Percentiles rank a stretch among this genome's conserved stretches.
phyloP scores from a whole-genome alignment of 1,284 basidiomycete species.

The Baeospora myosura region DNA sequence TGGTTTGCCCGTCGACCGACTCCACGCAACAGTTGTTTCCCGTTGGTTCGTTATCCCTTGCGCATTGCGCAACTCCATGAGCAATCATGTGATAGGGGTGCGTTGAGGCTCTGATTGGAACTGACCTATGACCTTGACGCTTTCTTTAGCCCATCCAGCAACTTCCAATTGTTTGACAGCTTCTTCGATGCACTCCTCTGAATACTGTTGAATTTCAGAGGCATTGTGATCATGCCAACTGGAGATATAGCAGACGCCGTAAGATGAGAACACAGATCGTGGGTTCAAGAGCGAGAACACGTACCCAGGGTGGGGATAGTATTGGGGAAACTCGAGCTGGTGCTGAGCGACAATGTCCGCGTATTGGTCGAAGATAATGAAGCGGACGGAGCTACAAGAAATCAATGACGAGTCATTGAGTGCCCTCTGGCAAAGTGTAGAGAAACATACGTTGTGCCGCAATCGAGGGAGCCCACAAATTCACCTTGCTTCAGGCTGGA shows the following conservation, averaged over 20 bases:
- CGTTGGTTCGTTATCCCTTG: slow-evolving; percentile 95
- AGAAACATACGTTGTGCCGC: slow-evolving; percentile 81
- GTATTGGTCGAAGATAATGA: slow-evolving; percentile 88
- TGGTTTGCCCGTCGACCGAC: slow-evolving; percentile 81
- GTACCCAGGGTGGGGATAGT: slow-evolving; percentile 82
- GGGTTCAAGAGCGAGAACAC: slow-evolving; percentile 16
- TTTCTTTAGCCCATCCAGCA: slow-evolving; percentile 67
- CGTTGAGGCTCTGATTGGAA: slow-evolving; percentile 16
- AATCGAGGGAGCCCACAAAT: slow-evolving; percentile 86
- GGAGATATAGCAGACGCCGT: background rate
- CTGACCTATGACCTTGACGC: slow-evolving; percentile 88
- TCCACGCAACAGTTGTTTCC: slow-evolving; percentile 95
- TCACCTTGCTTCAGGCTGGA: slow-evolving; percentile 45
- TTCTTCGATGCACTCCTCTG: slow-evolving; percentile 72
- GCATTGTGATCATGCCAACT: slow-evolving; percentile 97
- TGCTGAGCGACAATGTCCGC: slow-evolving; percentile 85
- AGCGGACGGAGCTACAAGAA: slow-evolving; percentile 74
- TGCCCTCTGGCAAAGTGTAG: slow-evolving; percentile 5
- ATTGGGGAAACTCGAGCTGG: slow-evolving; percentile 88
- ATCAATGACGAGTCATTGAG: slow-evolving; percentile 6
- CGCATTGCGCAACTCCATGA: background rate
- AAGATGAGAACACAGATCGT: background rate
- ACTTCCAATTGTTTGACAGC: slow-evolving; percentile 71
- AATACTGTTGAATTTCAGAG: slow-evolving; percentile 73
- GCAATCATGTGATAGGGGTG: slow-evolving; percentile 7